Conservation (phyloP, 306 rosid genomes). For the Prunus armeniaca region DNA sequence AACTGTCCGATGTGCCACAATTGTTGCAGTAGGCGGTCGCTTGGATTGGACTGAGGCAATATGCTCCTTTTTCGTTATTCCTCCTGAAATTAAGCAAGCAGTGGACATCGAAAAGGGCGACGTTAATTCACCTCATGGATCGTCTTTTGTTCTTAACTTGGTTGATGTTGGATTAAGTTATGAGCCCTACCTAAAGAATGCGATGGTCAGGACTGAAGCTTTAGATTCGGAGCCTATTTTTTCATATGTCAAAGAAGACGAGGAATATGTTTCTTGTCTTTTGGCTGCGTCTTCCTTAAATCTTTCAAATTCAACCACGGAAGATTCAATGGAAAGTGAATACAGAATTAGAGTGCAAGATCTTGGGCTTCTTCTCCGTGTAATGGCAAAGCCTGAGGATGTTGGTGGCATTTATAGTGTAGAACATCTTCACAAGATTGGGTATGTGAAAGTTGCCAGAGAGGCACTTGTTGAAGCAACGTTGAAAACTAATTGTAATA, state of each 20-base stretch:
- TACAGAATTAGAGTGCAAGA: slow-evolving; percentile 65
- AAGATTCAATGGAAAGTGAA: slow-evolving; percentile 43
- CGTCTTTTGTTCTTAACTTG: slow-evolving; percentile 69
- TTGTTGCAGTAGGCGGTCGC: slow-evolving; percentile 85
- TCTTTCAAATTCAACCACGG: slow-evolving; percentile 57
- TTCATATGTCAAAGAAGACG: slow-evolving; percentile 50
- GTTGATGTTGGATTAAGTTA: slow-evolving; percentile 86
- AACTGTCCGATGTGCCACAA: slow-evolving; percentile 75
- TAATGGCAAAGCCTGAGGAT: slow-evolving; percentile 41
- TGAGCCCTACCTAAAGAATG: slow-evolving; percentile 69
- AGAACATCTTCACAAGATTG: slow-evolving; percentile 61
- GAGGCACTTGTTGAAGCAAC: slow-evolving; percentile 80
- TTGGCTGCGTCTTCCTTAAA: slow-evolving; percentile 83
- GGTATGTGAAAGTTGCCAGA: slow-evolving; percentile 78
- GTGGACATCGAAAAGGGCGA: slow-evolving; percentile 37
- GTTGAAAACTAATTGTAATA: slow-evolving; percentile 70
- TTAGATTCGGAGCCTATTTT: slow-evolving; percentile 39
- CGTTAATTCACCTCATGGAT: slow-evolving; percentile 28
- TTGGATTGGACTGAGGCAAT: slow-evolving; percentile 80
- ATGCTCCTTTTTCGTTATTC: slow-evolving; percentile 56
- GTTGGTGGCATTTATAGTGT: slow-evolving; percentile 53
- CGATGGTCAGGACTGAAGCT: slow-evolving; percentile 36
- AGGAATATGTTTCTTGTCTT: slow-evolving; percentile 67
- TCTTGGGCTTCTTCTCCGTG: slow-evolving; percentile 69
- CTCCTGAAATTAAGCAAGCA: slow-evolving; percentile 44